Conservation (phyloP, 305 asterid genomes). For the Fraxinus dipetala region DNA sequence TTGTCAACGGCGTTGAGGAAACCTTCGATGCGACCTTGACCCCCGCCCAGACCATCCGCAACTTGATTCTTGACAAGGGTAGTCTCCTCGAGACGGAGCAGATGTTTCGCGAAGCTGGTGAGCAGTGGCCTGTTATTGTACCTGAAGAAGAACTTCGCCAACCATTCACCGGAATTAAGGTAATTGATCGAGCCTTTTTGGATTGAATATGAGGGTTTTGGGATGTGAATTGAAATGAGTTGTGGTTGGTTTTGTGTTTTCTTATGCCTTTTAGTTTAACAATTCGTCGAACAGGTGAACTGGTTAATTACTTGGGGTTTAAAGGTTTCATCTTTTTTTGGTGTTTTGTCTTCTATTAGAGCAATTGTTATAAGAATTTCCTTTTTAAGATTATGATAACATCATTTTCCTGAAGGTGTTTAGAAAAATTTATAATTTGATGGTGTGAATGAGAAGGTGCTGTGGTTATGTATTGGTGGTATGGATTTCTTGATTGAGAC, state of each 20-base stretch:
- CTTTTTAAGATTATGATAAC: background rate
- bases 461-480: background rate
- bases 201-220: background rate
- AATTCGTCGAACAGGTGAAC: conserved; percentile 39
- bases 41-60: conserved; percentile 75
- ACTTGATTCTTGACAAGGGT: conserved; percentile 80
- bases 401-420: background rate
- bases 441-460: background rate
- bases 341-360: background rate
- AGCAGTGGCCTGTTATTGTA: conserved; percentile 88
- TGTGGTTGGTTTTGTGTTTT: background rate
- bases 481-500: background rate
- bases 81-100: conserved; percentile 81
- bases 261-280: conserved; percentile 8
- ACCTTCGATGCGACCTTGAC: conserved; percentile 77
- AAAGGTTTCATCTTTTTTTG: background rate
- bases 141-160: conserved; percentile 62
- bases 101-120: conserved; percentile 88
- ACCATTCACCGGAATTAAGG: conserved; percentile 75
- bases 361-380: background rate
- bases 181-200: conserved; percentile 16
- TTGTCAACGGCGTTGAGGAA: conserved; percentile 80
- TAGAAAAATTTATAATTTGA: background rate
- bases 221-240: background rate
- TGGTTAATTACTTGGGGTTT: background rate